These are phyloP conservation scores for Petunia hybrid DNA, from an alignment of 305 asterid species.

Conservation along the genomic window DNA sequence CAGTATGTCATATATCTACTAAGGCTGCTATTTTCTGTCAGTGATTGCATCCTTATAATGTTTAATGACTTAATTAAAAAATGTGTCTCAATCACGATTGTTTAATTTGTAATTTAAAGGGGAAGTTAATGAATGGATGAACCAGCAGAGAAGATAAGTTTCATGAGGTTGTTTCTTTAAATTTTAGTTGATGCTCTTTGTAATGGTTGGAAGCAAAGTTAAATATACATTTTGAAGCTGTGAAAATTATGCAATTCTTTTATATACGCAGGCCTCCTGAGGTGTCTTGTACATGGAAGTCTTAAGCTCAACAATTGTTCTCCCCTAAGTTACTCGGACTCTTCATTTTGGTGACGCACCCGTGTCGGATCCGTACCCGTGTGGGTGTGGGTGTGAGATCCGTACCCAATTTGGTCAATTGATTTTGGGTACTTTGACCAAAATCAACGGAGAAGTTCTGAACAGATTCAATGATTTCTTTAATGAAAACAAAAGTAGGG, in stretches of 20 bases:
- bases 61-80: neutral
- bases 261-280: neutral
- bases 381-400: too few relatives aligned
- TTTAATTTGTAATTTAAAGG: neutral
- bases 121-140: constrained; percentile 11
- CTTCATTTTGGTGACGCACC: too few relatives aligned
- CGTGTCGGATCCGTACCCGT: too few relatives aligned
- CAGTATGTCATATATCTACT: constrained; percentile 59
- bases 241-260: constrained; percentile 17
- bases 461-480: too few relatives aligned
- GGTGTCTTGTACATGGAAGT: neutral
- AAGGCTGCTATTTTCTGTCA: neutral
- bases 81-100: neutral
- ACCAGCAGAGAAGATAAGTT: neutral
- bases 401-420: too few relatives aligned
- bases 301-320: neutral
- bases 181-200: constrained; percentile 4
- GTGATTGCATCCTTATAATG: constrained; percentile 18
- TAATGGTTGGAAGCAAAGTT: neutral
- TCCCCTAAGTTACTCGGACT: neutral
- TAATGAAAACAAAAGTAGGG: too few relatives aligned
- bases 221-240: constrained; percentile 5
- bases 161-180: neutral
- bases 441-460: too few relatives aligned
- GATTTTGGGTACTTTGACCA: too few relatives aligned